phyloP scores from a whole-genome alignment of 1,284 basidiomycete genomes.

The Psilocybe mexicana region DNA sequence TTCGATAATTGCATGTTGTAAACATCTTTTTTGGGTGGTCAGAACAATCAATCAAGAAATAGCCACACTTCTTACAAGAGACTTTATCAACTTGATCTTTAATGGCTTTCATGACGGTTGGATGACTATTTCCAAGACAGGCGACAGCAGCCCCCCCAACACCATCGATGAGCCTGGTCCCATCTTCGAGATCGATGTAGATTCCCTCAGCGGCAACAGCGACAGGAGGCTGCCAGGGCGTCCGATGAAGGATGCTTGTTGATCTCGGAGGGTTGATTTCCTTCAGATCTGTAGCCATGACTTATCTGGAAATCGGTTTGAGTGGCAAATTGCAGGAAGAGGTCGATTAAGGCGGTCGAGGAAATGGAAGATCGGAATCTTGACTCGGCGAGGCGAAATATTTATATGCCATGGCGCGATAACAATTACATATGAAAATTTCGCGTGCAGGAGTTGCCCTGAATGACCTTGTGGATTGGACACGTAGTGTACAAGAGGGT shows the following conservation, averaged over 20 bases:
- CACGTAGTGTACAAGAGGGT: background rate
- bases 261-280: slow-evolving; percentile 17
- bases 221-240: slow-evolving; percentile 70
- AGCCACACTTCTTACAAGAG: slow-evolving; percentile 48
- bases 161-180: slow-evolving; percentile 67
- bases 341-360: background rate
- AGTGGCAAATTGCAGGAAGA: background rate
- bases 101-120: slow-evolving; percentile 67
- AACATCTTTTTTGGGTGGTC: slow-evolving; percentile 53
- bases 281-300: background rate
- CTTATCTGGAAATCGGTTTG: background rate
- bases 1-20: slow-evolving; percentile 82
- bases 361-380: background rate
- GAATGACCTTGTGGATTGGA: background rate
- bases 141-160: slow-evolving; percentile 85
- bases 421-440: background rate
- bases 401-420: slow-evolving; percentile 2
- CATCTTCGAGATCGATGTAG: slow-evolving; percentile 69
- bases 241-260: slow-evolving; percentile 57
- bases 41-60: slow-evolving; percentile 1
- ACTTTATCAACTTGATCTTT: slow-evolving; percentile 77
- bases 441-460: background rate
- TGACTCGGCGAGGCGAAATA: background rate
- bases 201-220: slow-evolving; percentile 68
- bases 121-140: slow-evolving; percentile 76